These are phyloP conservation scores for Quercus variabilis DNA, from an alignment of 306 rosid species.

Conservation along the genomic window DNA sequence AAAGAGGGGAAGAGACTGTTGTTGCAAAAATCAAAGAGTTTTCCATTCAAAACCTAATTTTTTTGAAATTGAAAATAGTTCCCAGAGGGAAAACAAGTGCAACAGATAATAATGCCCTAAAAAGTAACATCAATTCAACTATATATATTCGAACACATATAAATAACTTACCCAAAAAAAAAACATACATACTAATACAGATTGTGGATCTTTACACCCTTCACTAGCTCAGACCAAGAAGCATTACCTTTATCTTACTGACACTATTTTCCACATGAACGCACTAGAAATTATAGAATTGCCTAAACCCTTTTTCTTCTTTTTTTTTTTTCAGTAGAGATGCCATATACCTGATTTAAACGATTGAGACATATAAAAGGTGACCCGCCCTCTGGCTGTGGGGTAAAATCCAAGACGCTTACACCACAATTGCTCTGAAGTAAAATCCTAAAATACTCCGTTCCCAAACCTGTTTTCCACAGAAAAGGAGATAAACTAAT, in stretches of 20 bases:
- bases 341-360: slow-evolving; percentile 69
- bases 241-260: background rate
- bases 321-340: background rate
- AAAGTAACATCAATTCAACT: background rate
- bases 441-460: slow-evolving; percentile 76
- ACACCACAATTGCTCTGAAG: slow-evolving; percentile 97
- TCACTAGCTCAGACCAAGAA: background rate
- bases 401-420: slow-evolving; percentile 84
- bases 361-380: slow-evolving; percentile 83
- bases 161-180: no score
- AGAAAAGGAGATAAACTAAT: slow-evolving; percentile 6
- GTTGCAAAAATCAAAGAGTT: no score
- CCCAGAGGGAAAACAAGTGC: background rate
- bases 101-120: background rate
- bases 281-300: background rate
- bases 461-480: slow-evolving; percentile 58
- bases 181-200: background rate
- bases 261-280: background rate
- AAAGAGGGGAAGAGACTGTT: background rate
- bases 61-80: no score
- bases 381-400: slow-evolving; percentile 64
- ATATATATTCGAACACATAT: background rate
- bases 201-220: background rate
- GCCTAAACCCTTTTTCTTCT: no score
- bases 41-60: no score